Evolutionary conservation across 192 early-diverging fungal genomes (phyloP).

Genomic region (Obelidium mucronatum): DNA sequence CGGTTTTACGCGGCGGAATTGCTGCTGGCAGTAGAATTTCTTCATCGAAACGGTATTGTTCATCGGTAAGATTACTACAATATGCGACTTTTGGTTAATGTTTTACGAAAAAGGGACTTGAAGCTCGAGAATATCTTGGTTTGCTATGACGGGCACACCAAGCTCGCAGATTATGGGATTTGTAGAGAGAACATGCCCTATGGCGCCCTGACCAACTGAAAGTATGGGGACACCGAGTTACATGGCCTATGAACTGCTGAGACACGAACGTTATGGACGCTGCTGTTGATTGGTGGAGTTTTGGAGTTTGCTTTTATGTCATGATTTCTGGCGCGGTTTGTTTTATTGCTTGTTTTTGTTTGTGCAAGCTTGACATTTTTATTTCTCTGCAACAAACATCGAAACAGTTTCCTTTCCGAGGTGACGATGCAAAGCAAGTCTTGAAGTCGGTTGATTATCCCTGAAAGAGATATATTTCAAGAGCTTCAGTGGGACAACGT

Average conservation of each 20-base stretch:
- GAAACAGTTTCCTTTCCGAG: neutral
- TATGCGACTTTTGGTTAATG: neutral
- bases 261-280: conserved; percentile 83
- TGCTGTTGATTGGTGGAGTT: conserved; percentile 99
- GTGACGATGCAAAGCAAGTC: neutral
- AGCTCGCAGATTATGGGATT: conserved; percentile 97
- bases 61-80: conserved; percentile 62
- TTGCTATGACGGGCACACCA: conserved; percentile 90
- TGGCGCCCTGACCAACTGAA: conserved; percentile 53
- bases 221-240: conserved; percentile 88
- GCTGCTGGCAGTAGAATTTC: conserved; percentile 91
- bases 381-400: too few species aligned
- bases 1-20: conserved; percentile 97
- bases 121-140: conserved; percentile 97
- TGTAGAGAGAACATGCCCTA: conserved; percentile 83
- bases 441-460: too few species aligned
- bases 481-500: too few species aligned
- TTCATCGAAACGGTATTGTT: conserved; percentile 91
- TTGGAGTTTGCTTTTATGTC: conserved; percentile 85
- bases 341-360: too few species aligned
- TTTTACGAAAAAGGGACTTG: conserved; percentile 69
- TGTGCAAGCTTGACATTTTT: too few species aligned
- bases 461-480: too few species aligned
- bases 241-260: conserved; percentile 97
- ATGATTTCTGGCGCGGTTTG: too few species aligned